Percentiles rank a stretch among this genome's conserved stretches.
phyloP scores from a whole-genome alignment of 257 asterid genomes.

The Ehretia macrophylla region DNA sequence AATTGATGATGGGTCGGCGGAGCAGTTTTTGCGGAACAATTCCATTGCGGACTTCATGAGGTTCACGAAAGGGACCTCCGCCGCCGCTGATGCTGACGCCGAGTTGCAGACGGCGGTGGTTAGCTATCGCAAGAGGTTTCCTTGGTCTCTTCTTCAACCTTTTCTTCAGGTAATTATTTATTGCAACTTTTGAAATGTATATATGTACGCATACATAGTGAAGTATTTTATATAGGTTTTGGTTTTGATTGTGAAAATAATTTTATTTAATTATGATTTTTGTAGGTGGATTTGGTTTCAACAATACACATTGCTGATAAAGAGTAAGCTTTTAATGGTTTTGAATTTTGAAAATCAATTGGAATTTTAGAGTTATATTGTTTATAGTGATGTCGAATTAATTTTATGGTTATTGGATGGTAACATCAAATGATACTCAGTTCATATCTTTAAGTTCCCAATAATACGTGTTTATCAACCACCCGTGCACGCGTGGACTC shows the following conservation, averaged over 20 bases:
- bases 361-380: background rate
- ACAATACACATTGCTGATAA: conserved; percentile 97
- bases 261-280: background rate
- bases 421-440: no score
- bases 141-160: conserved; percentile 86
- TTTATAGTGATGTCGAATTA: background rate
- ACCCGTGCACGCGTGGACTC: no score
- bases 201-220: no score
- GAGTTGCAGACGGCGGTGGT: conserved; percentile 93
- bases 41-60: conserved; percentile 96
- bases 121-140: conserved; percentile 77
- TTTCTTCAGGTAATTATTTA: conserved; percentile 57
- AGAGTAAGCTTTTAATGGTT: conserved; percentile 54
- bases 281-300: conserved; percentile 93
- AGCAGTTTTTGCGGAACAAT: conserved; percentile 56
- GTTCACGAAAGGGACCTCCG: conserved; percentile 42
- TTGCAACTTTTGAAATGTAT: background rate
- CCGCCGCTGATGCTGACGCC: conserved; percentile 22
- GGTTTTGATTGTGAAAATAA: background rate
- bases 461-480: no score
- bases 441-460: no score
- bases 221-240: background rate
- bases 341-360: background rate
- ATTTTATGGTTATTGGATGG: background rate
- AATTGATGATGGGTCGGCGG: conserved; percentile 40